Conservation (phyloP, 495 filamentous ascomycete species). For the Cercophora samala region DNA sequence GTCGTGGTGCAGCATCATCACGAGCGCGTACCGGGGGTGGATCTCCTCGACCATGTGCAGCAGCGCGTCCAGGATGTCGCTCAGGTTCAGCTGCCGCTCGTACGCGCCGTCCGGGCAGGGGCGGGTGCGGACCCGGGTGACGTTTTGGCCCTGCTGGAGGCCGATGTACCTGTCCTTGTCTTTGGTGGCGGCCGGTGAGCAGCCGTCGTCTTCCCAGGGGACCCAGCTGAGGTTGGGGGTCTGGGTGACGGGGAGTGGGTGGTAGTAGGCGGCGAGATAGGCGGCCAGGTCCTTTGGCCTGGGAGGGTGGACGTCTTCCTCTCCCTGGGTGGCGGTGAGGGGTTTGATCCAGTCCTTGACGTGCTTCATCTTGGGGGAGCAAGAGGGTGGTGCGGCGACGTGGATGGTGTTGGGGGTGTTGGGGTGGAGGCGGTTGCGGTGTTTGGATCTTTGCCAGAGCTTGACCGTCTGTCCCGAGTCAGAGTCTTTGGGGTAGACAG, state of each 20-base stretch:
- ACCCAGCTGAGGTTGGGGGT: conserved; percentile 42
- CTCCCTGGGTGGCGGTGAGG: background rate
- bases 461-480: conserved; percentile 53
- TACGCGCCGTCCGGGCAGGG: conserved; percentile 48
- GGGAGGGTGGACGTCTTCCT: conserved; percentile 15
- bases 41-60: conserved; percentile 58
- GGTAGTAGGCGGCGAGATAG: conserved; percentile 62
- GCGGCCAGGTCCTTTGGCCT: conserved; percentile 38
- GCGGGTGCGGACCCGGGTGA: conserved; percentile 55
- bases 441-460: conserved; percentile 48
- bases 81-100: conserved; percentile 55
- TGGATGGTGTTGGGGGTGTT: conserved; percentile 50
- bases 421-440: conserved; percentile 51
- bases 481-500: conserved; percentile 50
- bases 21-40: conserved; percentile 43
- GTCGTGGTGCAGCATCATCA: conserved; percentile 59
- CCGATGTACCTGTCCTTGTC: conserved; percentile 36
- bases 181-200: conserved; percentile 5
- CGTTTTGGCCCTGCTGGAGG: conserved; percentile 35
- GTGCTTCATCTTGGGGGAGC: conserved; percentile 33
- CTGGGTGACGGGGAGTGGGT: conserved; percentile 52
- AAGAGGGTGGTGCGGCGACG: conserved; percentile 44
- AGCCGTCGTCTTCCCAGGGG: conserved; percentile 39
- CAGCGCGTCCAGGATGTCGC: conserved; percentile 61
- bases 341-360: conserved; percentile 41